A percentile compares a stretch with the other conserved stretches of the same genome.
These are phyloP conservation scores for Phytophthora nicotianae DNA, from an alignment of 352 stramenopile species.

Conservation along the genomic window DNA sequence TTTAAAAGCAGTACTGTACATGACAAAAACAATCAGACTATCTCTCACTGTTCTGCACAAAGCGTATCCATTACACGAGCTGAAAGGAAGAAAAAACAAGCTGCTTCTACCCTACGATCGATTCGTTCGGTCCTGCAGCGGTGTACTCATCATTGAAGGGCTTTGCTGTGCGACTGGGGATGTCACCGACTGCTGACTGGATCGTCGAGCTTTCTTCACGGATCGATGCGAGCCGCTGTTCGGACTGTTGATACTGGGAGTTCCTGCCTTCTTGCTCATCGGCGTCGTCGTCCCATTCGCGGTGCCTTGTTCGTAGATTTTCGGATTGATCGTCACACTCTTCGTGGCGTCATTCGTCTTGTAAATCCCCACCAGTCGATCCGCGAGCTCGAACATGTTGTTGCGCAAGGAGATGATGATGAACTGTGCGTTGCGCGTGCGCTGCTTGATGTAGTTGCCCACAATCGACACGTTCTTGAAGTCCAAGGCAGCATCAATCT, in stretches of 20 bases:
- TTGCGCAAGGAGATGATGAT: constrained; percentile 99
- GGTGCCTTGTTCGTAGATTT: constrained; percentile 71
- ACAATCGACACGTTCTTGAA: constrained; percentile 99
- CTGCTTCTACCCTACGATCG: constrained; percentile 30
- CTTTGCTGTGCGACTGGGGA: constrained; percentile 29
- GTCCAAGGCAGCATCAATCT: constrained; percentile 94
- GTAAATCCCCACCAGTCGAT: constrained; percentile 99
- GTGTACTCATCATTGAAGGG: constrained; percentile 22
- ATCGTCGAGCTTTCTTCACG: constrained; percentile 39
- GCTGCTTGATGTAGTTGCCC: constrained; percentile 99
- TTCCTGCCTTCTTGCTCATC: constrained; percentile 26
- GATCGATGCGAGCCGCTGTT: constrained; percentile 27
- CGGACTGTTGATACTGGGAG: constrained; percentile 29
- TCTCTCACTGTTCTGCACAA: neutral
- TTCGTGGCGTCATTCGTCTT: constrained; percentile 99
- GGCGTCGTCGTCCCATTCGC: constrained; percentile 25
- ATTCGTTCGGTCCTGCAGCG: constrained; percentile 53
- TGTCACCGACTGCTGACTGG: constrained; percentile 35
- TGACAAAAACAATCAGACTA: too few relatives aligned
- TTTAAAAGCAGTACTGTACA: too few relatives aligned
- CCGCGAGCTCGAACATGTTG: constrained; percentile 99
- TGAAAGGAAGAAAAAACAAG: constrained; percentile 13
- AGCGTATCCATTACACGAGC: constrained; percentile 8
- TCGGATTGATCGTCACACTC: constrained; percentile 99
- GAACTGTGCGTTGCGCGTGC: constrained; percentile 99